Conservation (phyloP, 139 green algal genomes). For the Micromonas commoda region DNA sequence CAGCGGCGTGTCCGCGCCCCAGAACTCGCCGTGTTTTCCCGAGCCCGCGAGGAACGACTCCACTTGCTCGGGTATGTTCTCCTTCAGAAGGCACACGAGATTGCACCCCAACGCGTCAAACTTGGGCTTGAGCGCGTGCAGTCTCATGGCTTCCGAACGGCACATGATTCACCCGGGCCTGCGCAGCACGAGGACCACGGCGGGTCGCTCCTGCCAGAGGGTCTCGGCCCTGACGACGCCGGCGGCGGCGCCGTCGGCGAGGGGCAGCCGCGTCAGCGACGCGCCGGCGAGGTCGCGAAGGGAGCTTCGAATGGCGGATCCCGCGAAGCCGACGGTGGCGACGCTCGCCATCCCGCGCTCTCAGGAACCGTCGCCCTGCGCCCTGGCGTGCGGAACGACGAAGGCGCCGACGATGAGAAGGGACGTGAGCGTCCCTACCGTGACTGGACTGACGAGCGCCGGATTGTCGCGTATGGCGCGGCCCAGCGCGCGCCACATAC, state of each 20-base stretch:
- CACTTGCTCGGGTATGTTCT: conserved; percentile 7
- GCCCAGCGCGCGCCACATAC: too few species aligned
- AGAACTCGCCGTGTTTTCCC: background rate
- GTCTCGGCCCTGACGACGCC: background rate
- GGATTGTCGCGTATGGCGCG: too few species aligned
- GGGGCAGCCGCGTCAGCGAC: background rate
- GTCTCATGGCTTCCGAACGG: background rate
- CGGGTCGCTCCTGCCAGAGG: background rate
- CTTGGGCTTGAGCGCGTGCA: background rate
- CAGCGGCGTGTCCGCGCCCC: background rate
- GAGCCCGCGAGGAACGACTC: background rate
- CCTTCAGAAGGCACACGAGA: conserved; percentile 21
- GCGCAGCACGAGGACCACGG: background rate
- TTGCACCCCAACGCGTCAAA: conserved; percentile 7
- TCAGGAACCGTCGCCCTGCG: too few species aligned
- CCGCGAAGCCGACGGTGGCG: too few species aligned
- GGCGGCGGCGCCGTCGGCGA: background rate
- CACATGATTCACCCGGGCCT: conserved; percentile 25
- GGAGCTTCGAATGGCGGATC: too few species aligned
- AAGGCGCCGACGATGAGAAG: too few species aligned
- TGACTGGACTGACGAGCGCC: too few species aligned
- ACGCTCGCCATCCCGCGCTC: too few species aligned
- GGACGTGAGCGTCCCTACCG: too few species aligned
- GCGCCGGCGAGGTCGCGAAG: too few species aligned
- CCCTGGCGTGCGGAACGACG: too few species aligned